Base-by-base conservation (phyloP, 1,139 yeast genomes). In the Taiozyma sp. region DNA sequence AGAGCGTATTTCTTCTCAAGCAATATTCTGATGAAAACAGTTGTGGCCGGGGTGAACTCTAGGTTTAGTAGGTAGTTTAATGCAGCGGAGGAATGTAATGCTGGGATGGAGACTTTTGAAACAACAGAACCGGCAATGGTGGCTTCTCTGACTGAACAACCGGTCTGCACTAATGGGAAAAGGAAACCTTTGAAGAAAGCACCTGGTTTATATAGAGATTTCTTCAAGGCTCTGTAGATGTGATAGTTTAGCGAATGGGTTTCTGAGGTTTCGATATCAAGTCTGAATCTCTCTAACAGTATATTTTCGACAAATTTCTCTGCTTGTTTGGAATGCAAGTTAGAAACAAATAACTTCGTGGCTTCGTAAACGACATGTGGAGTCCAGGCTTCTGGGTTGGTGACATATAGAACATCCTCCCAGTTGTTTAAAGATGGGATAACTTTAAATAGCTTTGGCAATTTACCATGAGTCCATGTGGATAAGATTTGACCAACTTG, bases 361-460 rank as follows among this genome's bases (percentile, higher is more conserved):
- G 97, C 99, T 68, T 95, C 98, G 65, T 87, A 93, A 2, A 87
- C 84, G 3, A 96, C 97, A 65, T 92, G 95, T n/a, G 97, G 93
- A 8, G 98, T 88, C 99, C 99, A 93, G 32, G 76, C 73, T 55
- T 83, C 90, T 12, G 99, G 99, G 60, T 89, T 83, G 3, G 99
- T 92, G 30, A 93, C 97, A 63, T 84, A 92, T 42, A 93, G 73
- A 39, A 95, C 87, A 68, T 93, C 98, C 67, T 91, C 91, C 99
- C 99, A 93, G 70, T 92, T 92, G 60, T 81, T 84, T 59, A 93
- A 77, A 8, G 96, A 81, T 40, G 99, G 99, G 54, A 95, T 80
- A 53, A 93, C 96, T 67, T 93, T 93, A 76, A 93, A 93, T 41
- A 96, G 80, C 65, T 93, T 92, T 23, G 99, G 99, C 52, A 93